A percentile compares a stretch with the other conserved stretches of the same genome.
phyloP scores from a whole-genome alignment of 345 rosid species.

The Gossypium longicalyx region DNA sequence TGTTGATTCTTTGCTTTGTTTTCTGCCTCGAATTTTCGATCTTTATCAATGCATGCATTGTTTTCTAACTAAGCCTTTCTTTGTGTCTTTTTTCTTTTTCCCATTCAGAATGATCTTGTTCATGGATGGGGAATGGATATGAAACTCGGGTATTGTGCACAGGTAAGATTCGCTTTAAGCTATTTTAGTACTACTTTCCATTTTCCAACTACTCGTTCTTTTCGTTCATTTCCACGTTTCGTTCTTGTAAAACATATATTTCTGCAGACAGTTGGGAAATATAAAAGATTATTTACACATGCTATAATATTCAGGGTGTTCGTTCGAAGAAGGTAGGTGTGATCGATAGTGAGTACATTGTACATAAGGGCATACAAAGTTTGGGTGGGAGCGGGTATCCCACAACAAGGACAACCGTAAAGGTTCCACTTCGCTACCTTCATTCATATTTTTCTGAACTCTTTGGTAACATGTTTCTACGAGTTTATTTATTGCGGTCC shows the following conservation, averaged over 20 bases:
- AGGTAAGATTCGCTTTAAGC: conserved; percentile 37
- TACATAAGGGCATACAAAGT: conserved; percentile 86
- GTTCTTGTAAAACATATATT: not conserved
- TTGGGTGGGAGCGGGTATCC: conserved; percentile 56
- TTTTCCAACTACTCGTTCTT: not conserved
- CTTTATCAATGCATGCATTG: not conserved
- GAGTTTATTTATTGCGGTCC: not conserved
- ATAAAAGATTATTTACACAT: not conserved
- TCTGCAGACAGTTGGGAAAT: not conserved
- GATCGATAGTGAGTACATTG: conserved; percentile 76
- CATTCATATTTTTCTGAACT: not conserved
- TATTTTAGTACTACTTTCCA: not conserved
- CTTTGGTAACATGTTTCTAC: conserved; percentile 3
- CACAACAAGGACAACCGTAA: conserved; percentile 22
- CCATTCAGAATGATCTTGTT: conserved; percentile 78
- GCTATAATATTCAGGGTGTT: conserved; percentile 56
- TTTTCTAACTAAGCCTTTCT: not conserved
- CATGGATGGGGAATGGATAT: conserved; percentile 99
- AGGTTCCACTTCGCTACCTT: conserved; percentile 31
- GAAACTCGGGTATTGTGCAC: conserved; percentile 97
- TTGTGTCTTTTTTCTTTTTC: not conserved
- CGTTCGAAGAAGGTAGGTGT: conserved; percentile 82
- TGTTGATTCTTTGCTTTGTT: not conserved
- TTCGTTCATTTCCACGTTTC: not conserved
- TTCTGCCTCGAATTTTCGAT: not conserved